phyloP scores from a whole-genome alignment of 257 asterid species.

The Datura wrightii region DNA sequence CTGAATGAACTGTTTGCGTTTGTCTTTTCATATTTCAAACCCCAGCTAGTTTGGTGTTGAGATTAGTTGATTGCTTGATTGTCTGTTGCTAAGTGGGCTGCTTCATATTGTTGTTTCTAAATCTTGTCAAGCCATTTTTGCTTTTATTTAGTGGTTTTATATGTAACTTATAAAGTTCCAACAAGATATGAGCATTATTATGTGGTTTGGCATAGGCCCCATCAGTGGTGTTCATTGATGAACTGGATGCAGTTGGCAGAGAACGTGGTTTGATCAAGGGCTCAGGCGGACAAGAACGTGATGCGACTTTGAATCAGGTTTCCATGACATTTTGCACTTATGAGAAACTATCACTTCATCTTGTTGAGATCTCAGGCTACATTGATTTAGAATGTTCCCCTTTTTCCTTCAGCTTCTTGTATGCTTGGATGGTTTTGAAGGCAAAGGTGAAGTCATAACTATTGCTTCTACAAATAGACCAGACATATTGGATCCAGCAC shows the following conservation, averaged over 20 bases:
- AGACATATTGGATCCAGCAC: slow-evolving; percentile 96
- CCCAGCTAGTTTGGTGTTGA: slow-evolving; percentile 6
- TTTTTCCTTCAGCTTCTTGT: slow-evolving; percentile 86
- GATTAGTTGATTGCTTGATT: slow-evolving; percentile 5
- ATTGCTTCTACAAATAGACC: slow-evolving; percentile 99
- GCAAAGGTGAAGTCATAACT: slow-evolving; percentile 94
- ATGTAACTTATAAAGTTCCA: slow-evolving; percentile 27
- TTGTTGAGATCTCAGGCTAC: slow-evolving; percentile 33
- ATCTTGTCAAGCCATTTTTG: neutral
- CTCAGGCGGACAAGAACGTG: slow-evolving; percentile 99
- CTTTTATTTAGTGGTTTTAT: neutral
- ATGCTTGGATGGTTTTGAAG: slow-evolving; percentile 96
- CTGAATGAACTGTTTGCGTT: slow-evolving; percentile 3
- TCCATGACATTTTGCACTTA: slow-evolving; percentile 31
- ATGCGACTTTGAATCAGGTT: slow-evolving; percentile 98
- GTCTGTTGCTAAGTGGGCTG: neutral
- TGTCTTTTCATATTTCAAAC: neutral
- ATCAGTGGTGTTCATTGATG: slow-evolving; percentile 96
- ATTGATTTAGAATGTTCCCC: slow-evolving; percentile 37
- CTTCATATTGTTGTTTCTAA: neutral
- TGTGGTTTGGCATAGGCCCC: slow-evolving; percentile 72
- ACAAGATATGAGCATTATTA: slow-evolving; percentile 28
- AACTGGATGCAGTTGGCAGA: slow-evolving; percentile 98
- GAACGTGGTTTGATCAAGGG: slow-evolving; percentile 91
- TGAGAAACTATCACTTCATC: slow-evolving; percentile 30